Conservation (phyloP, 805 yeast genomes). For the Yarrowia keelungensis region DNA sequence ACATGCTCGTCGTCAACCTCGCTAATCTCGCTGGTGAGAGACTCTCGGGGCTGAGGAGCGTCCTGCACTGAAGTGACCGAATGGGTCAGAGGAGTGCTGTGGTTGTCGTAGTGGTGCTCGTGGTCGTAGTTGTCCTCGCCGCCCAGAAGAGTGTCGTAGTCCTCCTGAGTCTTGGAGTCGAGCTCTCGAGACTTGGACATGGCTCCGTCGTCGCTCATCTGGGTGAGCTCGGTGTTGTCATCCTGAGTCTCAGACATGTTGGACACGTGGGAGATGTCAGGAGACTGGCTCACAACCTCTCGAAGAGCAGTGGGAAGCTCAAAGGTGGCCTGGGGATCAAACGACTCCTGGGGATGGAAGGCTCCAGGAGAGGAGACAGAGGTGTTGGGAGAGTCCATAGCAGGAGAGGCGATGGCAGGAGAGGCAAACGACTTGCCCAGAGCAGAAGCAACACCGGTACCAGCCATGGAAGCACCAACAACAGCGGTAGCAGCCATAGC, state of each 20-base stretch:
- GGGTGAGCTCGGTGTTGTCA: conserved; percentile 10
- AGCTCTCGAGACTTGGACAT: not conserved
- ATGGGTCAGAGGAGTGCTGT: conserved; percentile 27
- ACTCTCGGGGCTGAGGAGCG: conserved; percentile 18
- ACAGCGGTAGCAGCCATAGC: conserved; percentile 29
- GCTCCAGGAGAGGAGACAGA: conserved; percentile 22
- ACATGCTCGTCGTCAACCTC: conserved; percentile 33
- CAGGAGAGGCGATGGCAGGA: conserved; percentile 16
- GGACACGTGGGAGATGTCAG: conserved; percentile 24
- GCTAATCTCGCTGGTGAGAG: conserved; percentile 28
- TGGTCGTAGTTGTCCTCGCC: conserved; percentile 6
- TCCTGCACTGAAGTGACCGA: conserved; percentile 23
- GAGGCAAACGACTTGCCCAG: conserved; percentile 21
- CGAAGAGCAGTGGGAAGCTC: conserved; percentile 21
- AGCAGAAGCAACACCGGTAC: conserved; percentile 24
- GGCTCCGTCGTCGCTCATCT: conserved; percentile 10
- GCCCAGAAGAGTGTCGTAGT: conserved; percentile 18
- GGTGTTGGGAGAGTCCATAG: not conserved
- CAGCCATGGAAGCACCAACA: conserved; percentile 31
- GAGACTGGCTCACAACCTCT: conserved; percentile 13
- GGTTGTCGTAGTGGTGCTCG: not conserved
- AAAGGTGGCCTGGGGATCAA: conserved; percentile 23
- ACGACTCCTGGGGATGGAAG: conserved; percentile 24
- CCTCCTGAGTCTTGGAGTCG: not conserved
- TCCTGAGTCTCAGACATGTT: conserved; percentile 21